A percentile compares a stretch with the other conserved stretches of the same genome.
phyloP scores from a whole-genome alignment of 179 eudicot genomes.

The Beta lomatogona region DNA sequence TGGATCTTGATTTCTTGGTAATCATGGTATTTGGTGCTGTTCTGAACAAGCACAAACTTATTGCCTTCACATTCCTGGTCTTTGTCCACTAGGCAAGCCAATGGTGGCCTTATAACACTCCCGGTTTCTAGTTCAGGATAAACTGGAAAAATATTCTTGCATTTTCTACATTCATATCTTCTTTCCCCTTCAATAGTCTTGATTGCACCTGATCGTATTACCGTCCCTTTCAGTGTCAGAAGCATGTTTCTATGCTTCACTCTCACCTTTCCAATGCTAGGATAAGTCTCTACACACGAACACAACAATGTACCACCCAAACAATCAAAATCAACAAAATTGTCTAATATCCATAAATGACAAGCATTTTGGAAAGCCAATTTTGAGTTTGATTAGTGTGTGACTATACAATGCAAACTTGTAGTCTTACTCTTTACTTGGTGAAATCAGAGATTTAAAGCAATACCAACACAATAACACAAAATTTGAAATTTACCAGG shows the following conservation, averaged over 20 bases:
- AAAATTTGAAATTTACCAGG: background rate
- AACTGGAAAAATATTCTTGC: constrained; percentile 66
- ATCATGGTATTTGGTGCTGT: constrained; percentile 70
- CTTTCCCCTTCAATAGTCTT: constrained; percentile 96
- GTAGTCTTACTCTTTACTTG: background rate
- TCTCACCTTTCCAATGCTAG: constrained; percentile 85
- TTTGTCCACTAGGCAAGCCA: constrained; percentile 61
- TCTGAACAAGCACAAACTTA: constrained; percentile 62
- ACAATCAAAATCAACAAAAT: constrained; percentile 9
- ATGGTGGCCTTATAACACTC: constrained; percentile 57
- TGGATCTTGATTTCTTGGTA: constrained; percentile 97
- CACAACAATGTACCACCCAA: constrained; percentile 17
- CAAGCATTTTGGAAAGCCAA: background rate
- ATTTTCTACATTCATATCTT: constrained; percentile 65
- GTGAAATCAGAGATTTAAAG: background rate
- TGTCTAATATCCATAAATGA: too few species aligned
- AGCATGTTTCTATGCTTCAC: constrained; percentile 87
- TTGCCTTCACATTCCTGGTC: constrained; percentile 42
- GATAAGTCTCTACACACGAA: constrained; percentile 64
- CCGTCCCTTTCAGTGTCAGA: constrained; percentile 88
- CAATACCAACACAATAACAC: background rate
- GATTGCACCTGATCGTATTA: constrained; percentile 78
- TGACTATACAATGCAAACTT: background rate
- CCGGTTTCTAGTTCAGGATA: constrained; percentile 88
- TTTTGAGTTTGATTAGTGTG: background rate